Conservation (phyloP, 108 stramenopile species). For the Nitzschia sp. region DNA sequence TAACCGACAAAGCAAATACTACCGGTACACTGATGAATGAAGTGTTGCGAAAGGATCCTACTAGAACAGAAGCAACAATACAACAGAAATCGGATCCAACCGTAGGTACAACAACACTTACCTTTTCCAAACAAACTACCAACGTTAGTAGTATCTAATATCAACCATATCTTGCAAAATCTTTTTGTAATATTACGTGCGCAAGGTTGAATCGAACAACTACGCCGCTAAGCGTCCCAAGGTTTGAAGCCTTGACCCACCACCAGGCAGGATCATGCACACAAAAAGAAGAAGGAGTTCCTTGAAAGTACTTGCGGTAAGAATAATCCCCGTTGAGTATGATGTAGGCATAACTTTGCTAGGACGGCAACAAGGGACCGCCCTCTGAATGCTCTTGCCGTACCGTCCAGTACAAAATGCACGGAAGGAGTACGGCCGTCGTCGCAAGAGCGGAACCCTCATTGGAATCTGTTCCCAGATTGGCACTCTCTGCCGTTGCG, state of each 20-base stretch:
- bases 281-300: slow-evolving; percentile 40
- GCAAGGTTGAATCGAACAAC: slow-evolving; percentile 92
- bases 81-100: too few relatives aligned
- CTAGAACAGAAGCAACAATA: too few relatives aligned
- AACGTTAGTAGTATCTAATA: too few relatives aligned
- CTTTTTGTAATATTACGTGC: slow-evolving; percentile 43
- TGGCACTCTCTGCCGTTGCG: slow-evolving; percentile 71
- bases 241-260: slow-evolving; percentile 89
- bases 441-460: slow-evolving; percentile 47
- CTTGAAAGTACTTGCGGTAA: slow-evolving; percentile 18
- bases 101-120: too few relatives aligned
- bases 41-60: too few relatives aligned
- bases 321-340: slow-evolving; percentile 76
- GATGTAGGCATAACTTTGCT: slow-evolving; percentile 73
- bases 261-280: slow-evolving; percentile 86
- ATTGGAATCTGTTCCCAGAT: slow-evolving; percentile 57
- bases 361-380: slow-evolving; percentile 47
- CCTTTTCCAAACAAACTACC: too few relatives aligned
- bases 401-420: background rate
- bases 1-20: too few relatives aligned
- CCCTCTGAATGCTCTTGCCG: slow-evolving; percentile 44
- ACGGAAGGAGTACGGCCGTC: slow-evolving; percentile 37
- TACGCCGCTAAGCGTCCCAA: slow-evolving; percentile 81
- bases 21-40: too few relatives aligned
- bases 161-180: background rate